Evolutionary conservation across 129 eudicot genomes (phyloP).

Genomic region (Sambucus nigra): DNA sequence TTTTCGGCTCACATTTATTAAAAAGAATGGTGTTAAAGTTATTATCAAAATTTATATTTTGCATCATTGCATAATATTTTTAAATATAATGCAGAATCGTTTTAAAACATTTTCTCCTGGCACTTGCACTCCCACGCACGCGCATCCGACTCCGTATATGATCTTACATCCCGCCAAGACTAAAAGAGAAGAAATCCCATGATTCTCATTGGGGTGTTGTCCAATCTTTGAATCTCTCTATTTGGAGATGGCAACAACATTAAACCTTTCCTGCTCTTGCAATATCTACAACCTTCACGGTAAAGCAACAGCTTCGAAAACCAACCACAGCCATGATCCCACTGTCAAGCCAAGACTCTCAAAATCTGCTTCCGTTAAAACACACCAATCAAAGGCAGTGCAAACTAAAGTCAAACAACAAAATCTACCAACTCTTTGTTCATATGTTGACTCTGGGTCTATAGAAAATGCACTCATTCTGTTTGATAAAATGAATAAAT

Average conservation of each 20-base stretch:
- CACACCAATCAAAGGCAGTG: not conserved
- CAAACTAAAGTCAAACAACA: not conserved
- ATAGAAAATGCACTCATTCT: slow-evolving; percentile 47
- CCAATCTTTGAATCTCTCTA: not conserved
- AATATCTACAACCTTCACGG: not conserved
- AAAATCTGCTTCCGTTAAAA: slow-evolving; percentile 1
- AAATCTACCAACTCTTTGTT: not conserved
- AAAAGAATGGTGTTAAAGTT: too few species aligned
- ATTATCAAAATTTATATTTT: too few species aligned
- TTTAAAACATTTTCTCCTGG: too few species aligned
- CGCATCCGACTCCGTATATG: too few species aligned
- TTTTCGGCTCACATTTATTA: too few species aligned
- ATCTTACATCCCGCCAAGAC: too few species aligned
- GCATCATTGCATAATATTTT: too few species aligned
- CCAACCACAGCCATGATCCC: slow-evolving; percentile 1
- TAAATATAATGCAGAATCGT: too few species aligned
- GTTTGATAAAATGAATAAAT: slow-evolving; percentile 53
- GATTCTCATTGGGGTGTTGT: not conserved
- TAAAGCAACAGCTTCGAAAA: slow-evolving; percentile 6
- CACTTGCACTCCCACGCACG: too few species aligned
- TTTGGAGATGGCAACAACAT: not conserved
- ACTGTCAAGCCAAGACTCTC: slow-evolving; percentile 1
- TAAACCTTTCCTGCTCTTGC: slow-evolving; percentile 1
- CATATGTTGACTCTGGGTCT: slow-evolving; percentile 30
- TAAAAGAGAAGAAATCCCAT: not conserved